Base-by-base conservation (phyloP, 2,329 filamentous ascomycete genomes). In the Fusarium sp. region DNA sequence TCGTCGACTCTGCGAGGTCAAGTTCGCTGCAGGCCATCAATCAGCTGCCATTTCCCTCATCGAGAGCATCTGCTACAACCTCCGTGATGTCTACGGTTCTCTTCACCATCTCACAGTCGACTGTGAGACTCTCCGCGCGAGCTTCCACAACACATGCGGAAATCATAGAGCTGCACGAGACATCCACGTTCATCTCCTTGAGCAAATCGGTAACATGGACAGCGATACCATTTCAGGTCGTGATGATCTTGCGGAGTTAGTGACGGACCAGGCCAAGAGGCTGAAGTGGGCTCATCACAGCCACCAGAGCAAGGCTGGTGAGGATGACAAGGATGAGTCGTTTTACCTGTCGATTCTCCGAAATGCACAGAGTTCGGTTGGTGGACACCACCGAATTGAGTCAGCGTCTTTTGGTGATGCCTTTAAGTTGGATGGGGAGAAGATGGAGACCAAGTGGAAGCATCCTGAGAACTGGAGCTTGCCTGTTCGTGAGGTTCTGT, bases 361-460 rank as follows among this genome's bases (percentile, higher is more conserved):
- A 26, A 63, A 63, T 39, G 53, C 60, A 0, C 60, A 63, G 35
- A 59, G 30, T 3, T 63, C 53, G 0, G 32, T 63, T 2, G 13
- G 55, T 39, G 41, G 26, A 1, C 41, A 59, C 3, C 32, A 59
- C 6, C 18, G 60, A 28, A 18, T 39, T 1, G 53, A 59, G 22
- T 63, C 60, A 1, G 36, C 15, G 0, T 28, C 18, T 9, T 58
- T 58, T 0, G 44, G 51, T 1, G 59, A 47, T 12, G 47, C 18
- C 2, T 32, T 58, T 3, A 47, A 55, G 10, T 24, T 63, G 18
- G 60, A 58, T 9, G 60, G 50, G 1, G 59, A 63, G 26, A 58
- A 59, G 60, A 26, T 45, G 26, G 60, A 63, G 41, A 63, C 53
- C 6, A 63, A 58, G 60, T 63, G 60, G 60, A 58, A 63, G 51